phyloP scores from a whole-genome alignment of 495 filamentous ascomycete species.

The Chaetomium fimeti region DNA sequence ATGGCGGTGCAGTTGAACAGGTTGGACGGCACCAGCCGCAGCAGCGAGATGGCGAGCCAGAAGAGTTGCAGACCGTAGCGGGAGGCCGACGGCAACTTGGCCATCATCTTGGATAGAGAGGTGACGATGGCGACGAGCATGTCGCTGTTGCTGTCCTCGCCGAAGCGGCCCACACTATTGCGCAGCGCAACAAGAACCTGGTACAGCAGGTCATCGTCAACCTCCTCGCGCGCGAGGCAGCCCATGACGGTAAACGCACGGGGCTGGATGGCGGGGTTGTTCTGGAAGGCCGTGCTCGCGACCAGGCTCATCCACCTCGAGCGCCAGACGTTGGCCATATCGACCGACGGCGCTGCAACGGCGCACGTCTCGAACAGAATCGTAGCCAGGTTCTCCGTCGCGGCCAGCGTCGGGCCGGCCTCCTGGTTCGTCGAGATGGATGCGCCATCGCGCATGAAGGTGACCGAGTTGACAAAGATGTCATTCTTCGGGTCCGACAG shows the following conservation, averaged over 20 bases:
- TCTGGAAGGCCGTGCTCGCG: constrained; percentile 68
- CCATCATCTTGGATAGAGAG: constrained; percentile 66
- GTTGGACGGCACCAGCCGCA: constrained; percentile 57
- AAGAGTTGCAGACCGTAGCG: constrained; percentile 67
- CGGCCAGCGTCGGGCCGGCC: constrained; percentile 45
- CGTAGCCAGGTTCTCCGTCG: constrained; percentile 54
- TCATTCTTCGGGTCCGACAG: constrained; percentile 56
- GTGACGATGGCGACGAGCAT: constrained; percentile 66
- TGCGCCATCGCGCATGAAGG: constrained; percentile 41
- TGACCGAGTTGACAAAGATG: constrained; percentile 43
- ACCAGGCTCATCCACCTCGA: constrained; percentile 70
- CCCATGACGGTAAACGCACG: constrained; percentile 68
- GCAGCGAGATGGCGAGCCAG: constrained; percentile 65
- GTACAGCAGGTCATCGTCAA: constrained; percentile 66
- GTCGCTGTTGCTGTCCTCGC: constrained; percentile 58
- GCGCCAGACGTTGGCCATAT: constrained; percentile 66
- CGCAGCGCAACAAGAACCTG: constrained; percentile 65
- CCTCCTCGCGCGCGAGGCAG: constrained; percentile 63
- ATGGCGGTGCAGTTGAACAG: constrained; percentile 62
- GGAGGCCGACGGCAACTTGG: constrained; percentile 60
- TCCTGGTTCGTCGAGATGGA: constrained; percentile 51
- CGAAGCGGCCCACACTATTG: constrained; percentile 57
- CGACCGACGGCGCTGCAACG: constrained; percentile 59
- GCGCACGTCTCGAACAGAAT: constrained; percentile 60
- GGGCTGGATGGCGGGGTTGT: constrained; percentile 66